A percentile compares a stretch with the other conserved stretches of the same genome.
These are phyloP conservation scores for Takakia lepidozioides DNA, from an alignment of 225 moss, liverwort and hornwort species.

Conservation along the genomic window DNA sequence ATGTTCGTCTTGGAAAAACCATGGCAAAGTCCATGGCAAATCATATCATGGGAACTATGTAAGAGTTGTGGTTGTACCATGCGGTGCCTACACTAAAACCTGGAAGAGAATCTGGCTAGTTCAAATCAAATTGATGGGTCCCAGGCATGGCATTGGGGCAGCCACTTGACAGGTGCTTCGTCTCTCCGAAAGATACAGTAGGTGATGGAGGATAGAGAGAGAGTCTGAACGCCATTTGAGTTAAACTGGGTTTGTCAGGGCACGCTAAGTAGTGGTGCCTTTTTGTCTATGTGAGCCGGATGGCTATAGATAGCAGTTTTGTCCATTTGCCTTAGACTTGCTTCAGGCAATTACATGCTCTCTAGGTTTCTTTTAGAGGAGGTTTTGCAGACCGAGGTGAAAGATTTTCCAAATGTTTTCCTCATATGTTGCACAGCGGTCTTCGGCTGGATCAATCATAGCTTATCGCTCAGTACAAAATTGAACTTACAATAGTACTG, in stretches of 20 bases:
- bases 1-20: slow-evolving; percentile 35
- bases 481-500: too few species aligned
- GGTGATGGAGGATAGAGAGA: slow-evolving; percentile 25
- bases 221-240: too few species aligned
- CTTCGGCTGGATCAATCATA: too few species aligned
- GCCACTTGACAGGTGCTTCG: slow-evolving; percentile 35
- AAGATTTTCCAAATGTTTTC: too few species aligned
- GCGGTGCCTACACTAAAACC: slow-evolving; percentile 28
- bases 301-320: slow-evolving; percentile 19
- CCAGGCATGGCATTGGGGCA: slow-evolving; percentile 36
- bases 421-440: too few species aligned
- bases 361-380: too few species aligned
- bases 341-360: background rate
- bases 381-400: too few species aligned
- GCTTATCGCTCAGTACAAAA: too few species aligned
- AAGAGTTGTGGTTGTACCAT: slow-evolving; percentile 45
- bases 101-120: slow-evolving; percentile 14
- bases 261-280: slow-evolving; percentile 14
- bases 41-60: slow-evolving; percentile 40
- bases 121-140: slow-evolving; percentile 15
- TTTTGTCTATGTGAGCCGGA: slow-evolving; percentile 14
- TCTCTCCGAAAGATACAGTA: slow-evolving; percentile 30
- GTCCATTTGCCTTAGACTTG: too few species aligned
- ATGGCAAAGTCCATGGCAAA: slow-evolving; percentile 23
- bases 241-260: slow-evolving; percentile 9